These are phyloP conservation scores for Boletus rufocinnamomeus DNA, from an alignment of 768 basidiomycete genomes.

Conservation along the genomic window DNA sequence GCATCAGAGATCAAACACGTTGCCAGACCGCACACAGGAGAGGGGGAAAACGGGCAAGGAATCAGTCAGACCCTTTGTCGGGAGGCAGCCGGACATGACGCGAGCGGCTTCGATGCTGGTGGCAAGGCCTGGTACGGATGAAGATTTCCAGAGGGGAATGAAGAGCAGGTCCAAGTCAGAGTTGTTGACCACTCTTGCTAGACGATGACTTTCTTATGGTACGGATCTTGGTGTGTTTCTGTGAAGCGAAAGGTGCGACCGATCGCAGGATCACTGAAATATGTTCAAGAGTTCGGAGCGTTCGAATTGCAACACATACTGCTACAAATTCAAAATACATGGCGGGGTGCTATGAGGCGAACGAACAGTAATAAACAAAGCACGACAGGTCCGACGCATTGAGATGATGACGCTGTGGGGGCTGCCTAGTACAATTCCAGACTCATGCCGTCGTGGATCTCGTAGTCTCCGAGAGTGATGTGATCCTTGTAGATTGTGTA, in stretches of 20 bases:
- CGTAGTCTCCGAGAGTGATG: conserved; percentile 89
- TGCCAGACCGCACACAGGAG: conserved; percentile 46
- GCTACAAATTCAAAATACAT: conserved; percentile 18
- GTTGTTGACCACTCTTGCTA: conserved; percentile 5
- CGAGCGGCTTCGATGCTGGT: conserved; percentile 21
- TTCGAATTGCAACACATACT: conserved; percentile 11
- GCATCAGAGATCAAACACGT: conserved; percentile 30
- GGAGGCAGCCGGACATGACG: conserved; percentile 21
- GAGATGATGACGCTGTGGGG: background rate
- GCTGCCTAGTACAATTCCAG: conserved; percentile 78
- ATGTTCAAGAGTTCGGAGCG: background rate
- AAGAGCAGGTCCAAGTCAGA: conserved; percentile 26
- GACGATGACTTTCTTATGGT: background rate
- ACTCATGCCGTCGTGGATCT: conserved; percentile 92
- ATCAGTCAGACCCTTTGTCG: conserved; percentile 28
- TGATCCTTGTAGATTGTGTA: conserved; percentile 97
- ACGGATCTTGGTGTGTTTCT: background rate
- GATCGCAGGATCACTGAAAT: background rate
- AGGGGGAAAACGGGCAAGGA: conserved; percentile 34
- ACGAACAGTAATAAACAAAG: background rate
- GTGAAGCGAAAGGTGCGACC: background rate
- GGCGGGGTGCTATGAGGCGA: background rate
- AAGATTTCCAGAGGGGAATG: background rate
- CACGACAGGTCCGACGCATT: conserved; percentile 3
- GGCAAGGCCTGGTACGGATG: conserved; percentile 11